Evolutionary conservation across 768 basidiomycete genomes (phyloP), one percentile per base, ranked within the genome.

Genomic region (Russula dissimulans): DNA sequence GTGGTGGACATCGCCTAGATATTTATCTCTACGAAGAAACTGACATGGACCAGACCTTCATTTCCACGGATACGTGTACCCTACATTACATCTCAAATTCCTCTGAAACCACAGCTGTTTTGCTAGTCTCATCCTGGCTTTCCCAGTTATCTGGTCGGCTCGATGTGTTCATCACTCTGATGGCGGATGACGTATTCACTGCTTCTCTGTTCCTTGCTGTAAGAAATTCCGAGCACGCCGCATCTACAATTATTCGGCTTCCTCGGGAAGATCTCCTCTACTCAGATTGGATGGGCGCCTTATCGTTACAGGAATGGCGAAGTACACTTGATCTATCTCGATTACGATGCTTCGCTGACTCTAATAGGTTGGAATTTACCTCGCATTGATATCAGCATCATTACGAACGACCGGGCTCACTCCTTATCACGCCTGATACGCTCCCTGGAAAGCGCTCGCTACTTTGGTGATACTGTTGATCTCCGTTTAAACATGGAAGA

Each of bases 401-500:
- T 92, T 57, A 93, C 91, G 0, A 84, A 90, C 65, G 77, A 87
- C 67, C 80, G 91, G 36, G 85, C 90, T 9, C 69, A 72, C 26
- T 93, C 92, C 1, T 79, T 94, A 2, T 67, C 66, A 14, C 84
- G 91, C 11, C 77, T 94, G 0, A 69, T 93, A 10, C 60, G 68
- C 15, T 93, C 91, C 0, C 74, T 91, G 3, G 72, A 75, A 11
- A 69, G 64, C 4, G 81, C 81, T 5, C 72, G 77, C 41, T 90
- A 84, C 67, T 91, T 82, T 63, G 89, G 89, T 3, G 88, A 92
- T 71, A 69, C 67, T 15, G 70, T 89, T n/a, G 65, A 78, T 59
- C 66, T 92, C 17, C 78, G 85, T 4, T 74, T 94, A 60, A 87
- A 90, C 67, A 71, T 91, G 68, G 91, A 93, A 65, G 86, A 89